Conservation (phyloP, 1,284 basidiomycete genomes). For the Fomitopsis palustris region DNA sequence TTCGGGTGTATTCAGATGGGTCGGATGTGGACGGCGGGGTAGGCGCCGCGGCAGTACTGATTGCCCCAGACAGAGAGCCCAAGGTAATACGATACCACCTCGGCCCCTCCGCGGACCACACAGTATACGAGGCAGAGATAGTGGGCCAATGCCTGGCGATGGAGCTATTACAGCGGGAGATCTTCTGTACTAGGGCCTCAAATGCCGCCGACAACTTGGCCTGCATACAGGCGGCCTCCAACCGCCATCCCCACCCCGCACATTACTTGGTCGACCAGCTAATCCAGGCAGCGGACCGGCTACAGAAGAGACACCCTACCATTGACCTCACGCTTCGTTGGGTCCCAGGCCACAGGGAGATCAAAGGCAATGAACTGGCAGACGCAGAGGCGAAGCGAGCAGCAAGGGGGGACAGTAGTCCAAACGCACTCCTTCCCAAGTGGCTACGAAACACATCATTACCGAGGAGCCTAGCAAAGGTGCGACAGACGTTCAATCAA, state of each 20-base stretch:
- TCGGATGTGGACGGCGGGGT: slow-evolving; percentile 13
- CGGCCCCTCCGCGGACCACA: slow-evolving; percentile 21
- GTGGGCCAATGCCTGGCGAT: slow-evolving; percentile 19
- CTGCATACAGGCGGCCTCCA: slow-evolving; percentile 5
- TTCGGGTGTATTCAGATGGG: slow-evolving; percentile 17
- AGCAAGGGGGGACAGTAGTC: background rate
- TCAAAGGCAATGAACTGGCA: slow-evolving; percentile 19
- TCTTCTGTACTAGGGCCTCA: background rate
- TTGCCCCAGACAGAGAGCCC: background rate
- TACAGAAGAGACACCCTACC: slow-evolving; percentile 4
- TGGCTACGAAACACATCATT: background rate
- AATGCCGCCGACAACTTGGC: slow-evolving; percentile 12
- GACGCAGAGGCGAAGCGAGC: slow-evolving; percentile 13
- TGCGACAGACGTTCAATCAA: background rate
- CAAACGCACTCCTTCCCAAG: background rate
- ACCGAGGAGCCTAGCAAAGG: background rate
- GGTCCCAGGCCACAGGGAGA: slow-evolving; percentile 18
- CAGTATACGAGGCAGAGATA: slow-evolving; percentile 29
- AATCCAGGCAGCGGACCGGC: background rate
- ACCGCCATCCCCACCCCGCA: background rate
- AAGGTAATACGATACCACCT: slow-evolving; percentile 18
- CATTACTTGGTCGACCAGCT: slow-evolving; percentile 13
- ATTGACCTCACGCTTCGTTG: slow-evolving; percentile 9
- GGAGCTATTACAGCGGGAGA: slow-evolving; percentile 4
- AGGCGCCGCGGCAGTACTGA: slow-evolving; percentile 8